Percentiles rank a stretch among this genome's conserved stretches.
phyloP scores from a whole-genome alignment of 2,329 filamentous ascomycete genomes.

The Tricladium varicosporioides region DNA sequence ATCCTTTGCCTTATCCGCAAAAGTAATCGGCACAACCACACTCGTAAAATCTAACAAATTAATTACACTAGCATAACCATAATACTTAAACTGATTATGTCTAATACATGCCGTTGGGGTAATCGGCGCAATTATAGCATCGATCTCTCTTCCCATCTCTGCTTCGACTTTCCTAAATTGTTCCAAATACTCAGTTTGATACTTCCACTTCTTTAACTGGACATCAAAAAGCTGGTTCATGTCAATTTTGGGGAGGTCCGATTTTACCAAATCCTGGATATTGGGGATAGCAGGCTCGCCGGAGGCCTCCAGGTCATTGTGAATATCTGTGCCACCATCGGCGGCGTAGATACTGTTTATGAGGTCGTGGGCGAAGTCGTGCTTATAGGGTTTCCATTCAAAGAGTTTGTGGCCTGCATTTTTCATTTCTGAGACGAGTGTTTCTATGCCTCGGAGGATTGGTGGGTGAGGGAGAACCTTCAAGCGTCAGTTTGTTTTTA shows the following conservation, averaged over 20 bases:
- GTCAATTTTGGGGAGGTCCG: constrained; percentile 19
- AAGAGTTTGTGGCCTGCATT: constrained; percentile 37
- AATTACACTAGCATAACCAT: constrained; percentile 26
- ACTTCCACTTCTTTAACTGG: constrained; percentile 27
- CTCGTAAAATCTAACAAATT: constrained; percentile 35
- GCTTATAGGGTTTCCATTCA: constrained; percentile 35
- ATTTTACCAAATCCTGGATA: constrained; percentile 24
- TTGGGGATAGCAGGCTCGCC: constrained; percentile 40
- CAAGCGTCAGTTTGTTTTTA: not conserved
- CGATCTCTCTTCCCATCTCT: constrained; percentile 30
- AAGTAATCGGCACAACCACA: constrained; percentile 43
- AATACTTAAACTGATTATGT: constrained; percentile 26
- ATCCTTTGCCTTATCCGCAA: constrained; percentile 40
- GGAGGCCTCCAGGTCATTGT: constrained; percentile 19
- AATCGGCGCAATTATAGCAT: constrained; percentile 35
- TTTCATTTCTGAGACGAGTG: constrained; percentile 32
- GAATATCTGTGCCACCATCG: constrained; percentile 28
- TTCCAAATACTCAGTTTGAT: constrained; percentile 35
- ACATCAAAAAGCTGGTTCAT: constrained; percentile 27
- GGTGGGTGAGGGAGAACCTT: constrained; percentile 38
- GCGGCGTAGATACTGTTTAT: constrained; percentile 28
- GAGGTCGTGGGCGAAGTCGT: constrained; percentile 30
- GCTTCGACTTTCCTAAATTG: constrained; percentile 30
- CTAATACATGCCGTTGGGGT: constrained; percentile 35
- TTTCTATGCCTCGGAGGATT: constrained; percentile 34